These are phyloP conservation scores for Rhytidiadelphus loreus DNA, from an alignment of 225 moss, liverwort and hornwort species.

Conservation along the genomic window DNA sequence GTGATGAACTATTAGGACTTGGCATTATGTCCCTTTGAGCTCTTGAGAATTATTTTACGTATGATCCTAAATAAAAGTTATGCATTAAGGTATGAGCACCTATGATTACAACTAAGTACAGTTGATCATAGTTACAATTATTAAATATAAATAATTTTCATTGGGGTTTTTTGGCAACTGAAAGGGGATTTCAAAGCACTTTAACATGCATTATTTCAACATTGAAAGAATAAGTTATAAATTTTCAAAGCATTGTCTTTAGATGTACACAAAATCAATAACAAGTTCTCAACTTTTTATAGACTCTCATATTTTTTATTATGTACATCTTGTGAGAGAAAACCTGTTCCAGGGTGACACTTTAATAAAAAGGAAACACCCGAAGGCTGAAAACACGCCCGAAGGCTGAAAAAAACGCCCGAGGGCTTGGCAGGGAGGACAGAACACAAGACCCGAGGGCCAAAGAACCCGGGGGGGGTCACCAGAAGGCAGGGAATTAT, in stretches of 20 bases:
- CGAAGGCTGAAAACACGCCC: too few relatives aligned
- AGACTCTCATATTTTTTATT: neutral
- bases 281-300: accelerated
- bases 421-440: too few relatives aligned
- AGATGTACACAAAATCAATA: accelerated
- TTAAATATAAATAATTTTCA: neutral
- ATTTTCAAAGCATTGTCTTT: neutral
- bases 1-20: neutral
- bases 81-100: neutral
- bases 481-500: too few relatives aligned
- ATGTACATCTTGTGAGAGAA: neutral
- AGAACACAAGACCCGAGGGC: too few relatives aligned
- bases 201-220: neutral
- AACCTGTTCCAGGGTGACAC: too few relatives aligned
- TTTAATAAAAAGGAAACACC: too few relatives aligned
- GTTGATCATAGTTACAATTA: neutral
- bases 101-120: neutral
- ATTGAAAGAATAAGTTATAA: neutral
- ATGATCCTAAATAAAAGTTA: neutral
- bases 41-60: neutral
- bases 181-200: neutral
- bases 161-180: neutral
- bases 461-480: too few relatives aligned
- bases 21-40: too few relatives aligned
- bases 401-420: too few relatives aligned